Evolutionary conservation across 129 eudicot species (phyloP), one percentile per base, ranked within the genome.

Genomic region (Solidago caesia): DNA sequence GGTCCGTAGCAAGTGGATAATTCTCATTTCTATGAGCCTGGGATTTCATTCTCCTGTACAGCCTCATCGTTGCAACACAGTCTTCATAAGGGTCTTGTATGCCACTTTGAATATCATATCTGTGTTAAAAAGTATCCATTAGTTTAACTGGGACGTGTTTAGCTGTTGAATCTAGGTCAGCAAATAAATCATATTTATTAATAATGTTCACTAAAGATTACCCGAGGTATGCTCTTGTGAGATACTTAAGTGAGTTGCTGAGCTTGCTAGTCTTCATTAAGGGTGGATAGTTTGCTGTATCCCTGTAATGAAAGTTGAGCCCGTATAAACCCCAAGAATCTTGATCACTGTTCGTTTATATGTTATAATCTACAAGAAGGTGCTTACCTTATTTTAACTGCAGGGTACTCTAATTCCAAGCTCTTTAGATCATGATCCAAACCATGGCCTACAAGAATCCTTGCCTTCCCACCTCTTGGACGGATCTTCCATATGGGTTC

Each of bases 201-300:
- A 42, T 55, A 43, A 41, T n/a, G 39, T 72, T 70, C 29, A 71
- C 52, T 57, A 77, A 60, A 67, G 49, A 45, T 77, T 85, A 86
- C 99, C 99, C 99, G 2, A 95, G 96, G 83, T 95, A 95, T 72
- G 97, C 96, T 80, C 82, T 92, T 16, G 95, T 89, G 56, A 95
- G 88, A 82, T 95, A 87, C 83, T 91, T 89, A 58, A 95, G 92
- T 25, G 97, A 85, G 92, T 95, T 95, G 92, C 99, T 95, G 78
- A 95, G 99, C 94, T 95, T 95, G 96, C 97, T 95, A 46, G 99
- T 95, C 75, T 91, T 95, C 97, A 91, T 89, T 84, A 95, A 77
- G 55, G 99, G 97, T 74, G 99, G 99, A 80, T 95, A 95, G 82
- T 82, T 91, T 68, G 97, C 96, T 26, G 96, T 84, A 82, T 95